Base-by-base conservation (phyloP, 2,329 filamentous ascomycete genomes). In the Cadophora luteo-olivacea region DNA sequence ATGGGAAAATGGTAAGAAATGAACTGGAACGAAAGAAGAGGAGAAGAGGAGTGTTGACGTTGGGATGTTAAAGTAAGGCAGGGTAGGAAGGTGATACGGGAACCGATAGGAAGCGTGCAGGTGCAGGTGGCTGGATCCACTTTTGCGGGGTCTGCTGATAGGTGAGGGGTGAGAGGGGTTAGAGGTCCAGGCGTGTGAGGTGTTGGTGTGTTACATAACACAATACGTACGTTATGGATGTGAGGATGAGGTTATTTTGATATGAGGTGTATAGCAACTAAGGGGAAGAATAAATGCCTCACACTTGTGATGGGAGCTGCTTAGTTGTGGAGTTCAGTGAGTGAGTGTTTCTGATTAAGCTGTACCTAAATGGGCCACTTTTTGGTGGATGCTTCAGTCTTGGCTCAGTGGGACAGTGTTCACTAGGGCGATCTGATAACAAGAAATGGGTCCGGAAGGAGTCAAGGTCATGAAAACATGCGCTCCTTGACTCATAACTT, bases 131-230 rank as follows among this genome's bases (percentile, higher is more conserved):
- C 32, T 38, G n/a, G 54, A 49, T 48, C 65, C 65, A 54, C 58
- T 67, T 63, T 61, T 61, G 60, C 54, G 65, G 52, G 65, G 65
- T 65, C 61, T 57, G 63, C 51, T 57, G 51, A 55, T 57, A 65
- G 61, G 32, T 25, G 61, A 54, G 61, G 61, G 61, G 61, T n/a
- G n/a, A 19, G n/a, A 22, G n/a, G n/a, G 8, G 2, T 22, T 19
- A 14, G 16, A 45, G 12, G 36, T 38, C 36, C 36, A 38, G 29
- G 29, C 36, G 3, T 11, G 36, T 38, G 36, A 38, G 12, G 12
- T 45, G 4, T 19, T 16, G 33, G 33, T 52, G 49, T 52, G 29
- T 55, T 41, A 54, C 49, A 55, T 54, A 38, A 38, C n/a, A 25
- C 19, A 12, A 19, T 3, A 19, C n/a, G n/a, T 12, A 24, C 33